These are phyloP conservation scores for Fusarium sp. DNA, from an alignment of 2,329 filamentous ascomycete genomes.

Conservation along the genomic window DNA sequence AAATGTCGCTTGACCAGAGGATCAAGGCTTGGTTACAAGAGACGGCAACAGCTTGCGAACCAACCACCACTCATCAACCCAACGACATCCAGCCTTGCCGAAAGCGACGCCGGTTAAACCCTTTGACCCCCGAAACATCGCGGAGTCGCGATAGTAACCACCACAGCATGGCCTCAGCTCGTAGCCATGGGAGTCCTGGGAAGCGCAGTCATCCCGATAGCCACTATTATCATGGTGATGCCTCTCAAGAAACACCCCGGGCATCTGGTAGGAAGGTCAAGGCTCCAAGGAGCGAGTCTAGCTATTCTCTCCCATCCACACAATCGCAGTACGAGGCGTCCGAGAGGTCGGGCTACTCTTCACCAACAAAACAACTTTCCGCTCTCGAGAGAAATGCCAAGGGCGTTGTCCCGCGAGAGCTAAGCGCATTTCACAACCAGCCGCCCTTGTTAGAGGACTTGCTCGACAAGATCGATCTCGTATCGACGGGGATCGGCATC, in stretches of 20 bases:
- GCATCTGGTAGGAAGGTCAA: neutral
- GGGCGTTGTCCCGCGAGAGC: neutral
- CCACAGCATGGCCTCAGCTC: neutral
- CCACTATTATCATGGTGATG: neutral
- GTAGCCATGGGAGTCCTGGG: neutral
- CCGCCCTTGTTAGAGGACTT: slow-evolving; percentile 11
- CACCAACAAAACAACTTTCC: slow-evolving; percentile 13
- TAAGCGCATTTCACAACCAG: slow-evolving; percentile 7
- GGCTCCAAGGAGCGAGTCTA: slow-evolving; percentile 20
- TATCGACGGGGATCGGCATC: slow-evolving; percentile 2
- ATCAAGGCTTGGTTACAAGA: slow-evolving; percentile 1
- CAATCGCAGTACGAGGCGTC: slow-evolving; percentile 1
- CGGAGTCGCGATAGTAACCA: neutral
- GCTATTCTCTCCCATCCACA: slow-evolving; percentile 7
- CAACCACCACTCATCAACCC: neutral
- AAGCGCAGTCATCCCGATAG: slow-evolving; percentile 1
- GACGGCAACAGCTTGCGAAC: neutral
- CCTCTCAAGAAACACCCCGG: slow-evolving; percentile 6
- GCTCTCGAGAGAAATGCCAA: neutral
- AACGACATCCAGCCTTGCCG: neutral
- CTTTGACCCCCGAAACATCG: slow-evolving; percentile 1
- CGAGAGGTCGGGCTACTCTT: slow-evolving; percentile 13
- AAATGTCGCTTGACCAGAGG: slow-evolving; percentile 1
- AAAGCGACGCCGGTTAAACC: slow-evolving; percentile 13
- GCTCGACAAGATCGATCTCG: slow-evolving; percentile 13